These are phyloP conservation scores for Anastatica hierochuntica DNA, from an alignment of 345 rosid species.

Conservation along the genomic window DNA sequence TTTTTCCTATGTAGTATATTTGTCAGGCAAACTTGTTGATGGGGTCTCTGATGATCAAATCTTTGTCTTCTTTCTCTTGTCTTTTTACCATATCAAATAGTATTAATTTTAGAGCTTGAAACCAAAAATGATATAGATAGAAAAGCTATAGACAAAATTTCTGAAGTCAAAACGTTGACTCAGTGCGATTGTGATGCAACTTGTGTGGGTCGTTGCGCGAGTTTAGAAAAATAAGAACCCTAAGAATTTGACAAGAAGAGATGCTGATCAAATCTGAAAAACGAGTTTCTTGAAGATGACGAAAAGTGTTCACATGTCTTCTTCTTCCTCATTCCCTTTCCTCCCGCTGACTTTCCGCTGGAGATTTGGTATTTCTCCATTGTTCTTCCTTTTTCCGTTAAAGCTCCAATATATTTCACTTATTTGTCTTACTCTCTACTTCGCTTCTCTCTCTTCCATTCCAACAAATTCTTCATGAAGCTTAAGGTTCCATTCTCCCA, in stretches of 20 bases:
- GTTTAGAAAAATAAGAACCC: too few relatives aligned
- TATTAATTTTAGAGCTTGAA: too few relatives aligned
- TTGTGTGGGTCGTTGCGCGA: too few relatives aligned
- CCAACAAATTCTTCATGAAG: constrained; percentile 15
- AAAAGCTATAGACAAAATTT: too few relatives aligned
- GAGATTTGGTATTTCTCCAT: constrained; percentile 22
- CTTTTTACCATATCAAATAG: neutral
- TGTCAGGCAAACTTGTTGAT: neutral
- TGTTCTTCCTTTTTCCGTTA: constrained; percentile 33
- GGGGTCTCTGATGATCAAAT: constrained; percentile 1
- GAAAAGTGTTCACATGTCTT: constrained; percentile 28
- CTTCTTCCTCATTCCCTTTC: constrained; percentile 15
- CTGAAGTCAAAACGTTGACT: too few relatives aligned
- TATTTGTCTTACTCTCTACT: neutral
- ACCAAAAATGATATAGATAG: too few relatives aligned
- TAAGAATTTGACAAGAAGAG: too few relatives aligned
- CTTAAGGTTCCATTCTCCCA: constrained; percentile 27
- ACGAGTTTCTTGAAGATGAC: constrained; percentile 22
- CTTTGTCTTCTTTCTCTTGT: neutral
- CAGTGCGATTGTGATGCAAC: too few relatives aligned
- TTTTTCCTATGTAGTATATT: neutral
- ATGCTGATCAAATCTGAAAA: neutral
- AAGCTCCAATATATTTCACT: constrained; percentile 24
- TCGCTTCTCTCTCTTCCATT: neutral
- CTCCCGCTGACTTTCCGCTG: constrained; percentile 21